Conservation (phyloP, 2,329 filamentous ascomycete genomes). For the Penicillium glabrum region DNA sequence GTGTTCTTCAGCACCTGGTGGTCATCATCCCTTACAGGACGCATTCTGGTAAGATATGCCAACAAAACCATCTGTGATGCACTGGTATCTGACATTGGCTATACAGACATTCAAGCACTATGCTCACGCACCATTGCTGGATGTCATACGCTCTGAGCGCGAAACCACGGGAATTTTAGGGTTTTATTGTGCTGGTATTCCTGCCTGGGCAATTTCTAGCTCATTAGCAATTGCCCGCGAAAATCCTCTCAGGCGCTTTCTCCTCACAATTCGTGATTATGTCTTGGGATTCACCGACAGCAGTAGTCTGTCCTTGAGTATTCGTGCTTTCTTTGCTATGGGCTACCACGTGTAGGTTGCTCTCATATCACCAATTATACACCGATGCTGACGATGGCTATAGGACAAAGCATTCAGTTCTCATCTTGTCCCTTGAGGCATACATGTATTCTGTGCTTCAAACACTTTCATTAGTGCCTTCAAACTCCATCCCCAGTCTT, state of each 20-base stretch:
- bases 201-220: constrained; percentile 39
- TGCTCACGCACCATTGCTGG: constrained; percentile 35
- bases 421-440: constrained; percentile 41
- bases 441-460: constrained; percentile 47
- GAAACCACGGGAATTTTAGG: constrained; percentile 32
- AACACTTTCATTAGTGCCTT: constrained; percentile 40
- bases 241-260: constrained; percentile 36
- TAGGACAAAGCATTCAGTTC: constrained; percentile 37
- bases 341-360: constrained; percentile 31
- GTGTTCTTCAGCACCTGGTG: constrained; percentile 45
- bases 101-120: constrained; percentile 43
- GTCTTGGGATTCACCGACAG: constrained; percentile 24
- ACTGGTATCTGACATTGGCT: constrained; percentile 2
- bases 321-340: constrained; percentile 28
- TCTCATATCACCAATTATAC: not conserved
- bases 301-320: constrained; percentile 24
- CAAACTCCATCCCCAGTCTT: constrained; percentile 31
- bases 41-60: constrained; percentile 37
- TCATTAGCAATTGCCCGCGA: constrained; percentile 39
- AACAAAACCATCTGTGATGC: not conserved
- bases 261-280: constrained; percentile 29
- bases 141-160: constrained; percentile 39
- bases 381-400: constrained; percentile 9
- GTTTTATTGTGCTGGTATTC: constrained; percentile 44
- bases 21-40: constrained; percentile 37